A percentile compares a stretch with the other conserved stretches of the same genome.
phyloP scores from a whole-genome alignment of 768 basidiomycete species.

The Daedalea quercina region DNA sequence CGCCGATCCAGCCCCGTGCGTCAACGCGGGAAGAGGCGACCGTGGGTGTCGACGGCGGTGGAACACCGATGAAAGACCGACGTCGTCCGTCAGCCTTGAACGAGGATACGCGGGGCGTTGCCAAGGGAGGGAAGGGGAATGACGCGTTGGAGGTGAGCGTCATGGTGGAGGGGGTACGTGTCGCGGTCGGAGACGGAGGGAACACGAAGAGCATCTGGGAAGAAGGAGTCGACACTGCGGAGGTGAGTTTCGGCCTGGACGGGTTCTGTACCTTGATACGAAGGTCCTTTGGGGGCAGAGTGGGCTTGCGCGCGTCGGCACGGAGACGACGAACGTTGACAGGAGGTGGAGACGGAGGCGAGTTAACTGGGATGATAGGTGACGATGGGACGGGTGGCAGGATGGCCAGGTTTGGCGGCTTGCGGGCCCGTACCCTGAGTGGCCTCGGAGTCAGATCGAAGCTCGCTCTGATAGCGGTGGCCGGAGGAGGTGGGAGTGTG shows the following conservation, averaged over 20 bases:
- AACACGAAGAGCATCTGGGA: constrained; percentile 86
- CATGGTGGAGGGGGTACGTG: constrained; percentile 74
- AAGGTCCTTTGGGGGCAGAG: constrained; percentile 52
- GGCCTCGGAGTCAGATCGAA: constrained; percentile 36
- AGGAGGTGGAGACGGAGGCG: constrained; percentile 25
- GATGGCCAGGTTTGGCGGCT: constrained; percentile 53
- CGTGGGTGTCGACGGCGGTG: constrained; percentile 64
- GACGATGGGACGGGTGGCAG: constrained; percentile 73
- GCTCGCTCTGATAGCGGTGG: constrained; percentile 45
- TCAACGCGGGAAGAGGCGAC: constrained; percentile 81
- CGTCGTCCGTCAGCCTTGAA: constrained; percentile 61
- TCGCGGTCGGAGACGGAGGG: constrained; percentile 66
- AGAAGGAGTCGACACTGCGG: constrained; percentile 41
- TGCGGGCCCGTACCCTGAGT: constrained; percentile 43
- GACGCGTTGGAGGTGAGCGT: constrained; percentile 62
- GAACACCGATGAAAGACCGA: constrained; percentile 68
- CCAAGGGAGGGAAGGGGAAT: constrained; percentile 50
- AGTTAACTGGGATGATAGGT: constrained; percentile 46
- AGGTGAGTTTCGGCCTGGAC: constrained; percentile 14
- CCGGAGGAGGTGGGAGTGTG: constrained; percentile 41
- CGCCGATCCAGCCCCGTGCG: constrained; percentile 58
- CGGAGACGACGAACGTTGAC: constrained; percentile 29
- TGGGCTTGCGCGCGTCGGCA: constrained; percentile 47
- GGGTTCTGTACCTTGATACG: constrained; percentile 17
- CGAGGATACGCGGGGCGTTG: constrained; percentile 66